phyloP scores from a whole-genome alignment of 805 yeast genomes.

The Yamadazyma tumulicola region DNA sequence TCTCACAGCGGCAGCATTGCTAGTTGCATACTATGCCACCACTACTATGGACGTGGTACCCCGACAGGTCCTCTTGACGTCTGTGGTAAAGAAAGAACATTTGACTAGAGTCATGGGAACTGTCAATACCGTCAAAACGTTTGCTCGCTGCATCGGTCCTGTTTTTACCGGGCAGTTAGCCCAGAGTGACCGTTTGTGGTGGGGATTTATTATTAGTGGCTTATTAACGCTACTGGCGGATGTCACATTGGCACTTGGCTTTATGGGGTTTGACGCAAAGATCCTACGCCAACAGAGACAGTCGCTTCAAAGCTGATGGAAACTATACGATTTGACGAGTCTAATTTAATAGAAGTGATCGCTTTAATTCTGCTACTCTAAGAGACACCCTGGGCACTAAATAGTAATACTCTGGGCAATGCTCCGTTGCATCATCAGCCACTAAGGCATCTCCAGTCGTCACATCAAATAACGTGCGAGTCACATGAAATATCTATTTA shows the following conservation, averaged over 20 bases:
- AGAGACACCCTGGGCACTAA: too few species aligned
- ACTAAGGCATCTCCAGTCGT: too few species aligned
- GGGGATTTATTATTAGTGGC: slow-evolving; percentile 53
- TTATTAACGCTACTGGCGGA: slow-evolving; percentile 50
- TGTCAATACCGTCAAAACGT: slow-evolving; percentile 81
- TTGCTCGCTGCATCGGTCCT: slow-evolving; percentile 83
- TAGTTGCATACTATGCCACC: slow-evolving; percentile 57
- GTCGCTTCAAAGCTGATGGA: not conserved
- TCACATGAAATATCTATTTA: too few species aligned
- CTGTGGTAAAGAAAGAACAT: slow-evolving; percentile 59
- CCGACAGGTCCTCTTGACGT: slow-evolving; percentile 73
- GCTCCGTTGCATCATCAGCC: too few species aligned
- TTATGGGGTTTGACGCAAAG: slow-evolving; percentile 37
- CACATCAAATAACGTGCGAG: too few species aligned
- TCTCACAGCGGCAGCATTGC: slow-evolving; percentile 47
- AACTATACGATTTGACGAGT: too few species aligned
- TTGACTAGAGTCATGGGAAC: slow-evolving; percentile 78
- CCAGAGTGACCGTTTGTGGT: slow-evolving; percentile 39
- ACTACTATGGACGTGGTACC: slow-evolving; percentile 91
- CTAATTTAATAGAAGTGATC: too few species aligned
- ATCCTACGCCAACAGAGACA: slow-evolving; percentile 19
- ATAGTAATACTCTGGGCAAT: too few species aligned
- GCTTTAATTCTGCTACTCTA: too few species aligned
- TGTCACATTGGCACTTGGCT: slow-evolving; percentile 38
- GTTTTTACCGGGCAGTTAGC: slow-evolving; percentile 75